Base-by-base conservation (phyloP, 192 early-diverging fungal species). In the Diversispora epigaea region DNA sequence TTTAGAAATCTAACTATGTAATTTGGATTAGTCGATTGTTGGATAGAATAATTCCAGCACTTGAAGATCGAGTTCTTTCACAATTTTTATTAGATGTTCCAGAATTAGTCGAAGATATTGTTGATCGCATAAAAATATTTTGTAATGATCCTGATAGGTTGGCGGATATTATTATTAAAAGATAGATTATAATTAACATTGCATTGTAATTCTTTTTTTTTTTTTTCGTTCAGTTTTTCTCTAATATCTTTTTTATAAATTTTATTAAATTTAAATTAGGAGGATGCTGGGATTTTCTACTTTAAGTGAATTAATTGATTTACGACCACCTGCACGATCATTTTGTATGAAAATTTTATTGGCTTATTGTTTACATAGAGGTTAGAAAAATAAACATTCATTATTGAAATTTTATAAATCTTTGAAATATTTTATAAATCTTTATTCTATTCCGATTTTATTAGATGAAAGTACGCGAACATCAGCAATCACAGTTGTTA, bases 11-110 rank as follows among this genome's bases (percentile, higher is more conserved):
- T 11, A 68, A 71, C 40, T 85, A 85, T 63, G 64, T 68, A 39
- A 43, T 56, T n/a, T 85, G 84, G 83, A 60, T 81, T 11, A 61
- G 73, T 6, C n/a, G 55, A 40, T 40, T 83, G 21, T 49, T 83
- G 6, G 77, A 79, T 60, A 79, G 63, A n/a, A 47, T 76, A 9
- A 71, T 81, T 50, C 77, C 84, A n/a, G 67, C 71, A 39, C 75
- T 94, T 10, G 89, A 92, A 66, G 94, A 95, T 77, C 81, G 85
- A 21, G 84, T 84, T 1, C 85, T 95, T 65, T 88, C 92, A 0
- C 87, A 88, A 45, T 87, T 95, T 71, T 74, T 95, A 74, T 72
- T 94, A 15, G 93, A 95, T 46, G 91, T 88, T 4, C 94, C 94
- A 4, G 86, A 92, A 68, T 67, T 95, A 8, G 81, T 85, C n/a